Base-by-base conservation (phyloP, 768 basidiomycete genomes). In the Leucocoprinus leucothites region DNA sequence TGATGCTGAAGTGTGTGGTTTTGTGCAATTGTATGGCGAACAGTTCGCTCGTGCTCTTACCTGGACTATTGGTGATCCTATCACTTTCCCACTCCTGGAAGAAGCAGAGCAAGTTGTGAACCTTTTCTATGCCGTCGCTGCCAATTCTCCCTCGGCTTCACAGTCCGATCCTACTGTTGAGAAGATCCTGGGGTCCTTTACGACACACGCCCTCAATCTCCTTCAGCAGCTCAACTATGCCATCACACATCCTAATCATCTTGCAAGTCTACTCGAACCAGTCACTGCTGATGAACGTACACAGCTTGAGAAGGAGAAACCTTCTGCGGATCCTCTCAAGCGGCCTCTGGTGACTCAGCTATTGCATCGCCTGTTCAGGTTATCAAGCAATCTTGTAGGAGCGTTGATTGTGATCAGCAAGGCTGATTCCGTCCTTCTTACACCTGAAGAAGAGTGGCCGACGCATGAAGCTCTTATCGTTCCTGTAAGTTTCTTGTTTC, bases 211-310 rank as follows among this genome's bases (percentile, higher is more conserved):
- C 0, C 70, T 94, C 18, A 74, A 83, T 28, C 81, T 96, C 22
- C 75, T 97, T 1, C 92, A 94, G 64, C 89, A 94, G 60, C 71
- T 97, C 58, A 94, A 94, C 68, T 94, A 94, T 60, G 89, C 91
- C 0, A 77, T 96, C 45, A 87, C 91, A 0, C 94, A 98, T 68
- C 94, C 94, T 6, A 90, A 94, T 63, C 87, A 94, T 62, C 79
- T 97, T 11, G 84, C 87, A 1, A 86, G 86, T 60, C 74, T 91
- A 24, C 75, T 95, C 61, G 91, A 95, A 56, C 87, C 92, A 5
- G 77, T 90, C 13, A 87, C 88, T 0, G 66, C 79, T 1, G 91
- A 92, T 9, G 94, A 96, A 61, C 81, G 87, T 6, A 69, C 70
- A 0, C 75, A 76, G 47, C 74, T 91, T 46, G 89, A 94, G 62